These are phyloP conservation scores for Craspedostauros australis DNA, from an alignment of 108 stramenopile species.

Conservation along the genomic window DNA sequence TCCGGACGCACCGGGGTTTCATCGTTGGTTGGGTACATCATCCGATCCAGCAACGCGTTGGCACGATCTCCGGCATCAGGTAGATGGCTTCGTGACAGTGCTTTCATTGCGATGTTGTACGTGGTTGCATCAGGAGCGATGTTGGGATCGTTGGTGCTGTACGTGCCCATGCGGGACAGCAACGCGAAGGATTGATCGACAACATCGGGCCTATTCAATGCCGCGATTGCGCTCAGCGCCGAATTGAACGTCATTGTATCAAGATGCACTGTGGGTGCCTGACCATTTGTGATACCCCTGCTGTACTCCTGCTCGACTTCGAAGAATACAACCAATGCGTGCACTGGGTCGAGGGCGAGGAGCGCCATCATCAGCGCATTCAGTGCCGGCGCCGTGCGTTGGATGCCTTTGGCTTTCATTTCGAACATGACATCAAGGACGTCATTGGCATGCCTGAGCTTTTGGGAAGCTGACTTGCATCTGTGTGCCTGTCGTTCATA, in stretches of 20 bases:
- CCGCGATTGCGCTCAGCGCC: conserved; percentile 20
- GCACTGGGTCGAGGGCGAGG: not conserved
- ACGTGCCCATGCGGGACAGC: conserved; percentile 16
- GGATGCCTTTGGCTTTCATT: conserved; percentile 15
- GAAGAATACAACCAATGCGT: conserved; percentile 23
- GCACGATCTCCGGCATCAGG: conserved; percentile 13
- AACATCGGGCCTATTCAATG: conserved; percentile 25
- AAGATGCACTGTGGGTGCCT: conserved; percentile 5
- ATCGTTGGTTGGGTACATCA: too few species aligned
- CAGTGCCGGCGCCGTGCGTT: conserved; percentile 8
- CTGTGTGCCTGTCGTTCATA: too few species aligned
- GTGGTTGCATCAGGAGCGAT: conserved; percentile 17
- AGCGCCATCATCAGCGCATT: conserved; percentile 24
- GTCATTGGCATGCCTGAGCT: conserved; percentile 2
- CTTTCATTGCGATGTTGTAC: conserved; percentile 23
- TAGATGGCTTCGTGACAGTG: conserved; percentile 22
- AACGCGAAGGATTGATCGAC: conserved; percentile 10
- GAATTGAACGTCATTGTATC: conserved; percentile 26
- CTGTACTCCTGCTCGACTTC: conserved; percentile 18
- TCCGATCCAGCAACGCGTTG: conserved; percentile 16
- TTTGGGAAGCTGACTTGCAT: too few species aligned
- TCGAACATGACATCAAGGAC: conserved; percentile 10
- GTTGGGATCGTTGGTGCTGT: conserved; percentile 10
- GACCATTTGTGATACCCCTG: too few species aligned
- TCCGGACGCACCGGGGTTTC: conserved; percentile 4